These are phyloP conservation scores for Venustampulla echinocandica DNA, from an alignment of 495 filamentous ascomycete genomes.

Conservation along the genomic window DNA sequence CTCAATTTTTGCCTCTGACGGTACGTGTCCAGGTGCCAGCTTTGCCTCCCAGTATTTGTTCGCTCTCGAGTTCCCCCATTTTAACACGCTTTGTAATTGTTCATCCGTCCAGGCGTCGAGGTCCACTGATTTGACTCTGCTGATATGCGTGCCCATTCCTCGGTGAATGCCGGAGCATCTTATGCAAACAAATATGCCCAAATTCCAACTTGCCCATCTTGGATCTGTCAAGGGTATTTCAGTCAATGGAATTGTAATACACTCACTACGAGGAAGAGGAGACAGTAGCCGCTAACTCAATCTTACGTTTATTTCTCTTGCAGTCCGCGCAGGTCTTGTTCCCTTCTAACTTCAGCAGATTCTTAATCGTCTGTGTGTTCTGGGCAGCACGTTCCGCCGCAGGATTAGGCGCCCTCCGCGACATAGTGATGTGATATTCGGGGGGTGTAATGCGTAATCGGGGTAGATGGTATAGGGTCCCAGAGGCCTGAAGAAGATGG, in stretches of 20 bases:
- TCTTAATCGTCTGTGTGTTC: constrained; percentile 87
- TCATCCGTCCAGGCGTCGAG: constrained; percentile 98
- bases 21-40: constrained; percentile 82
- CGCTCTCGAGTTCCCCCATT: constrained; percentile 89
- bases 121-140: constrained; percentile 94
- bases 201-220: constrained; percentile 97
- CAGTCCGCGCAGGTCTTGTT: constrained; percentile 98
- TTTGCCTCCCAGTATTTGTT: constrained; percentile 99
- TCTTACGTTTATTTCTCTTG: constrained; percentile 93
- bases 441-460: constrained; percentile 13
- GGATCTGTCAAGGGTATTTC: constrained; percentile 52
- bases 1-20: constrained; percentile 97
- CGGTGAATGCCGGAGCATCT: constrained; percentile 97
- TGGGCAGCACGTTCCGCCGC: constrained; percentile 77
- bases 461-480: constrained; percentile 1
- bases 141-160: constrained; percentile 98
- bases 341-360: constrained; percentile 77
- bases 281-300: too few relatives aligned
- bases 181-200: constrained; percentile 94
- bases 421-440: constrained; percentile 58
- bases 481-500: constrained; percentile 1
- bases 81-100: constrained; percentile 82
- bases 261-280: neutral
- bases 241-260: neutral
- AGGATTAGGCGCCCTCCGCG: constrained; percentile 69